A percentile compares a stretch with the other conserved stretches of the same genome.
These are phyloP conservation scores for Trichoderma reesei DNA, from an alignment of 495 filamentous ascomycete species.

Conservation along the genomic window DNA sequence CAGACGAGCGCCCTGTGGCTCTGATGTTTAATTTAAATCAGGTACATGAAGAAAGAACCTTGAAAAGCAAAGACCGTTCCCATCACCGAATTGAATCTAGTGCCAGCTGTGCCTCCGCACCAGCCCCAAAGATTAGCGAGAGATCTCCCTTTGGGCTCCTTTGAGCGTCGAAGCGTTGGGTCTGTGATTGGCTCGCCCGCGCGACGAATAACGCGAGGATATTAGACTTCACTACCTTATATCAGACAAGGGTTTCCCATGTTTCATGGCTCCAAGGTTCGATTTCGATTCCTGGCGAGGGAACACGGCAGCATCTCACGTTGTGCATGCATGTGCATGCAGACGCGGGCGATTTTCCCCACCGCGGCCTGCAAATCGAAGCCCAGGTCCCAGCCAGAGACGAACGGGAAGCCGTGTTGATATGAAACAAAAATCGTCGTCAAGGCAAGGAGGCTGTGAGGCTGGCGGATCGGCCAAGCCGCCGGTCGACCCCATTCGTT, in stretches of 20 bases:
- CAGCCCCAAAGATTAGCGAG: conserved; percentile 5
- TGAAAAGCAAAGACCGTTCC: background rate
- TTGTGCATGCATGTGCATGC: background rate
- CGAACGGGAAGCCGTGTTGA: background rate
- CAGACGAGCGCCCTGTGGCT: conserved; percentile 12
- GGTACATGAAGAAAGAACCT: background rate
- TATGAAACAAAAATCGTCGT: background rate
- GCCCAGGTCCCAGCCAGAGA: background rate
- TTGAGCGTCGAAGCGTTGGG: background rate
- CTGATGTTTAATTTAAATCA: background rate
- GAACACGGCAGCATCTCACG: background rate
- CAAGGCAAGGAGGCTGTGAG: background rate
- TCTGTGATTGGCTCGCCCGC: background rate
- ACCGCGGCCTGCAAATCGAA: background rate
- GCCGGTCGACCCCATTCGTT: conserved; percentile 4
- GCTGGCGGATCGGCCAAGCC: background rate
- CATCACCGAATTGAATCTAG: background rate
- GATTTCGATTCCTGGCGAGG: background rate
- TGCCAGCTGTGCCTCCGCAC: conserved; percentile 4
- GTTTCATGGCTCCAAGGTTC: background rate
- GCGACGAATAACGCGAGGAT: background rate
- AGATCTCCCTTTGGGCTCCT: background rate
- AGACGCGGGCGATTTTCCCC: background rate
- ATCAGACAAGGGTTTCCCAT: background rate
- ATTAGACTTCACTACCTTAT: background rate